phyloP scores from a whole-genome alignment of 1,139 yeast species.

The Geotrichum carabidarum region DNA sequence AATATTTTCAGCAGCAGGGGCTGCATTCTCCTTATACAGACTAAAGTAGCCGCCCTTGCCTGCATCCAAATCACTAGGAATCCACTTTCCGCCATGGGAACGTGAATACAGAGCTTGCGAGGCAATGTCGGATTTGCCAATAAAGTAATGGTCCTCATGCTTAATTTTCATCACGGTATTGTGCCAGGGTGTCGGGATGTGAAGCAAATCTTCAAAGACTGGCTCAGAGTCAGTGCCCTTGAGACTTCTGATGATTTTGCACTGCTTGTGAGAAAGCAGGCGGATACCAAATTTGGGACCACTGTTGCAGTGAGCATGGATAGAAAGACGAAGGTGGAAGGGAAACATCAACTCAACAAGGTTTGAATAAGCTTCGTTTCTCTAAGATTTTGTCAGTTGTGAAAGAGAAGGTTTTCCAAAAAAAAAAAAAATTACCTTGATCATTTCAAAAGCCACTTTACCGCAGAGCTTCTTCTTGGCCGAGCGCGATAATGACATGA shows the following conservation, averaged over 20 bases:
- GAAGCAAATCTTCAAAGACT: constrained; percentile 19
- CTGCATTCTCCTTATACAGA: too few relatives aligned
- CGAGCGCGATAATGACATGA: constrained; percentile 4
- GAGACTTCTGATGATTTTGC: constrained; percentile 10
- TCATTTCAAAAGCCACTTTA: constrained; percentile 21
- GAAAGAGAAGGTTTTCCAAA: neutral
- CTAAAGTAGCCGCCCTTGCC: constrained; percentile 13
- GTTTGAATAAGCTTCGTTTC: constrained; percentile 21
- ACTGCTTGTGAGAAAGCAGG: constrained; percentile 12
- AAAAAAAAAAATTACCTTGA: constrained; percentile 10
- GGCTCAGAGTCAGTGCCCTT: constrained; percentile 10
- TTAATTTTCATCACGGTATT: constrained; percentile 17
- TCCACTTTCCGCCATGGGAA: constrained; percentile 13
- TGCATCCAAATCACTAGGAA: constrained; percentile 9
- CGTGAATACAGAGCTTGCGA: constrained; percentile 9
- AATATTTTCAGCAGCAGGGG: too few relatives aligned
- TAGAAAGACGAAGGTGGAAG: constrained; percentile 19
- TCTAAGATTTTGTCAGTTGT: neutral
- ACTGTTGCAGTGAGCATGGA: constrained; percentile 20
- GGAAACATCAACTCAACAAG: constrained; percentile 18
- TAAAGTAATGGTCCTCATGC: constrained; percentile 9
- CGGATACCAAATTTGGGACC: constrained; percentile 21
- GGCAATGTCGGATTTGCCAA: constrained; percentile 19
- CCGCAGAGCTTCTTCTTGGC: constrained; percentile 17
- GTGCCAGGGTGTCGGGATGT: constrained; percentile 21